A percentile compares a stretch with the other conserved stretches of the same genome.
phyloP scores from a whole-genome alignment of 1,284 basidiomycete genomes.

The Ceratobasidium theobromae region DNA sequence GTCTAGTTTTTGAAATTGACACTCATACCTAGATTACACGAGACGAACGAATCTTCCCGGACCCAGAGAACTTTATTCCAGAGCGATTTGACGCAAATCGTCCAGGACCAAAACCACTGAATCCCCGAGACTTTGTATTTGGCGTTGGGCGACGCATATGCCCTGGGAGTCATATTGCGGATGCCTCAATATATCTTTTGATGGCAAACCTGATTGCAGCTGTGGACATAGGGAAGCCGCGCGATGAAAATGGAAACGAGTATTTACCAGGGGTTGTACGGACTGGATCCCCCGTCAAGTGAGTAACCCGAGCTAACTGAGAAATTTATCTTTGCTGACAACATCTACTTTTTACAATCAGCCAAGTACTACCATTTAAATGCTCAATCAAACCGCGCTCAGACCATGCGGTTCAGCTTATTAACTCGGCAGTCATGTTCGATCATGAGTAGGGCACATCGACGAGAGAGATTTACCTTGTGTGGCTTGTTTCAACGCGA shows the following conservation, averaged over 20 bases:
- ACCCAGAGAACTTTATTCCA: slow-evolving; percentile 3
- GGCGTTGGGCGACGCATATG: slow-evolving; percentile 7
- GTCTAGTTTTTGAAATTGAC: too few relatives aligned
- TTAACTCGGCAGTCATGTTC: neutral
- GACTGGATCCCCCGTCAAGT: neutral
- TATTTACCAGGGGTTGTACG: neutral
- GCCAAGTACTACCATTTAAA: neutral
- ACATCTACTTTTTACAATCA: neutral
- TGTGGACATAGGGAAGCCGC: neutral
- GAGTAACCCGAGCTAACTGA: neutral
- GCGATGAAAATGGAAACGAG: slow-evolving; percentile 7
- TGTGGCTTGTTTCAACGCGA: too few relatives aligned
- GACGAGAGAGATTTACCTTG: neutral
- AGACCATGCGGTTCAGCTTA: neutral
- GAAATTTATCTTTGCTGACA: neutral
- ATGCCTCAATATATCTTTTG: neutral
- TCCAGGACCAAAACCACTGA: neutral
- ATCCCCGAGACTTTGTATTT: slow-evolving; percentile 3
- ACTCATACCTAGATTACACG: neutral
- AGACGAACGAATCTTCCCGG: slow-evolving; percentile 3
- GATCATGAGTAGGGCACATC: neutral
- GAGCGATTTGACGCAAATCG: neutral
- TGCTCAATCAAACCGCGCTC: slow-evolving; percentile 18
- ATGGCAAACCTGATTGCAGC: slow-evolving; percentile 10
- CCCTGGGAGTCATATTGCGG: neutral